Percentiles rank a stretch among this genome's conserved stretches.
These are phyloP conservation scores for Bathelium albidoporum DNA, from an alignment of 495 filamentous ascomycete genomes.

Conservation along the genomic window DNA sequence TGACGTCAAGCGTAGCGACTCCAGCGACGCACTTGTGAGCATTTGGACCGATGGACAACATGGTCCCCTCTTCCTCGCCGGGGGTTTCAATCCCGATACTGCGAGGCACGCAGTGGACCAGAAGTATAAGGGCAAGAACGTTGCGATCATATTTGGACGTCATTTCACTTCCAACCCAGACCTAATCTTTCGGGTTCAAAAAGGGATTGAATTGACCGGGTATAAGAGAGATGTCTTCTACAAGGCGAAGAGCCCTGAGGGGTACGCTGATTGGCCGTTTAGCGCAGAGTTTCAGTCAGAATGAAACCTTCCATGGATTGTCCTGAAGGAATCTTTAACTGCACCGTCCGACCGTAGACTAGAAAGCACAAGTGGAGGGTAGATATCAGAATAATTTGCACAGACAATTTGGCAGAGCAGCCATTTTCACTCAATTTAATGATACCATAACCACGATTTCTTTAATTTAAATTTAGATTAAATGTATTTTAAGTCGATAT, in stretches of 20 bases:
- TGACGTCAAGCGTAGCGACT: constrained; percentile 25
- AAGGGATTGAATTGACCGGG: constrained; percentile 39
- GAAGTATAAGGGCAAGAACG: constrained; percentile 29
- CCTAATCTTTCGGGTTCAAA: constrained; percentile 49
- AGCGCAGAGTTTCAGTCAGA: constrained; percentile 45
- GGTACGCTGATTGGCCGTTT: constrained; percentile 58
- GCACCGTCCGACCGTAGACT: too few species aligned
- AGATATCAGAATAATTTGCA: too few species aligned
- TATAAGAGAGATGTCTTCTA: constrained; percentile 50
- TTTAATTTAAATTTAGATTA: too few species aligned
- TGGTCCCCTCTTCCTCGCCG: constrained; percentile 10
- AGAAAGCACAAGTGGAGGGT: too few species aligned
- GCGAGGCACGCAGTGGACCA: constrained; percentile 7
- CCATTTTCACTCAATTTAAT: too few species aligned
- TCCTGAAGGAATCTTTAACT: too few species aligned
- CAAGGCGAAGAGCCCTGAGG: constrained; percentile 34
- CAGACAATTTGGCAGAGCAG: too few species aligned
- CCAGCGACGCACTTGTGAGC: constrained; percentile 18
- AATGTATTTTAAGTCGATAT: too few species aligned
- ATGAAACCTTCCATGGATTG: too few species aligned
- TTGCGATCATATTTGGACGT: constrained; percentile 44
- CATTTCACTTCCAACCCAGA: constrained; percentile 63
- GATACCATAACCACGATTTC: too few species aligned
- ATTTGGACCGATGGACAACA: too few species aligned
- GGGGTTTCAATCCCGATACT: constrained; percentile 9